Evolutionary conservation across 78 protist genomes (phyloP), one percentile per base, ranked within the genome.

Genomic region (Dictyostelium intermedium): DNA sequence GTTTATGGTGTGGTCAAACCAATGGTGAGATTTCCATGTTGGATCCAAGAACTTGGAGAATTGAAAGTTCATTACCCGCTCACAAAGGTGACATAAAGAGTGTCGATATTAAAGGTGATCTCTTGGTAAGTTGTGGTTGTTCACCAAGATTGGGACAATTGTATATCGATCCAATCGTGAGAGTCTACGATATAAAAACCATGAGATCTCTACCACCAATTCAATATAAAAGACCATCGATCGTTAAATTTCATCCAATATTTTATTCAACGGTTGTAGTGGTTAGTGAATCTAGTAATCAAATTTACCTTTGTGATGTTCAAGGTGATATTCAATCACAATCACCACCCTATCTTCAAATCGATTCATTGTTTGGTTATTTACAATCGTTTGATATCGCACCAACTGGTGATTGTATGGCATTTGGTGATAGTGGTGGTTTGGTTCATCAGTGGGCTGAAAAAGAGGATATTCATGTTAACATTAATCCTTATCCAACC

Each of bases 361-460:
- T 92, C 3, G 92, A 92, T 27, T 37, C 91, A 3, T 47, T 83
- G 50, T 91, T 45, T 82, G 96, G 91, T 8, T 79, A 69, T 56
- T 6, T 92, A 11, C 45, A 20, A 37, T 82, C 97, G 16, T 73
- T 95, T 16, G 97, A 95, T 69, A 78, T 95, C 1, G 56, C 97
- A 7, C 35, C 82, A 1, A 82, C 78, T 20, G 97, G 97, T 56
- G 93, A 95, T 3, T 30, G 80, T 47, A 77, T 95, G 91, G 93
- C 93, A n/a, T 95, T 95, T 87, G 97, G 97, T 32, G 97, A 95
- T 56, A 23, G 61, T 7, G 82, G 85, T 23, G 85, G 91, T 45
- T 13, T 79, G 0, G 63, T 92, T 32, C 96, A 82, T 82, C 91
- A 82, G 37, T 92, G 96, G 96, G 50, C 92, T 5, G 96, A 92